phyloP scores from a whole-genome alignment of 2,329 filamentous ascomycete genomes.

The Monosporascus sp. region DNA sequence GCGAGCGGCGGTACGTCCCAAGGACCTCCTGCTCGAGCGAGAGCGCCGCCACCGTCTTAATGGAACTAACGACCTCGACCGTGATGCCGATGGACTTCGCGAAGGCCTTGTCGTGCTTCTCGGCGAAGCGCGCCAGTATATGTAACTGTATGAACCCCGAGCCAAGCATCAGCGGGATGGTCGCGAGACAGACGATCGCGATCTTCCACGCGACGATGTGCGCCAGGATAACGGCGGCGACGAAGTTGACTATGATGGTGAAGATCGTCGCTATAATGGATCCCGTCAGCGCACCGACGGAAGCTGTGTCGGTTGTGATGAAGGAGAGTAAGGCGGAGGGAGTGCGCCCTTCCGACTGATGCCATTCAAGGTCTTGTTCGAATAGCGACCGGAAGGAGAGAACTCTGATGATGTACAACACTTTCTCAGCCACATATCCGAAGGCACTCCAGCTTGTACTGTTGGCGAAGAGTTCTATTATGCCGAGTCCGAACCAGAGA shows the following conservation, averaged over 20 bases:
- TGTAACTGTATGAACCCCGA: constrained; percentile 65
- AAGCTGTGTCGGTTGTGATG: constrained; percentile 64
- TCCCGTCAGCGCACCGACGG: constrained; percentile 63
- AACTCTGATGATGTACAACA: constrained; percentile 58
- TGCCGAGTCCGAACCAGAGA: constrained; percentile 44
- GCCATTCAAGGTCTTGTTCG: constrained; percentile 64
- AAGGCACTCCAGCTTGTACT: constrained; percentile 47
- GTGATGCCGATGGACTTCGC: constrained; percentile 58
- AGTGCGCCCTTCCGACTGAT: constrained; percentile 58
- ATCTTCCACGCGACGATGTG: constrained; percentile 73
- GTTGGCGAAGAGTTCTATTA: constrained; percentile 56
- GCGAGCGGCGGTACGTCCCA: constrained; percentile 45
- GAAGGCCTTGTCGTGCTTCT: constrained; percentile 59
- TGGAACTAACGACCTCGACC: constrained; percentile 60
- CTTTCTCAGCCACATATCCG: constrained; percentile 56
- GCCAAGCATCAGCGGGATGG: constrained; percentile 63
- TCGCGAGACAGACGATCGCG: constrained; percentile 63
- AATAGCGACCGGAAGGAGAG: constrained; percentile 60
- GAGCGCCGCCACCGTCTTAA: constrained; percentile 56
- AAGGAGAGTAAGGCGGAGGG: constrained; percentile 58
- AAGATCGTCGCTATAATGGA: constrained; percentile 66
- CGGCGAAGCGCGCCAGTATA: constrained; percentile 56
- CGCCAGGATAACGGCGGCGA: constrained; percentile 62
- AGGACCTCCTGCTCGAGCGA: constrained; percentile 48
- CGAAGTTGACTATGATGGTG: constrained; percentile 61